phyloP scores from a whole-genome alignment of 148 eudicot species.

The Hydrangea macrophylla region DNA sequence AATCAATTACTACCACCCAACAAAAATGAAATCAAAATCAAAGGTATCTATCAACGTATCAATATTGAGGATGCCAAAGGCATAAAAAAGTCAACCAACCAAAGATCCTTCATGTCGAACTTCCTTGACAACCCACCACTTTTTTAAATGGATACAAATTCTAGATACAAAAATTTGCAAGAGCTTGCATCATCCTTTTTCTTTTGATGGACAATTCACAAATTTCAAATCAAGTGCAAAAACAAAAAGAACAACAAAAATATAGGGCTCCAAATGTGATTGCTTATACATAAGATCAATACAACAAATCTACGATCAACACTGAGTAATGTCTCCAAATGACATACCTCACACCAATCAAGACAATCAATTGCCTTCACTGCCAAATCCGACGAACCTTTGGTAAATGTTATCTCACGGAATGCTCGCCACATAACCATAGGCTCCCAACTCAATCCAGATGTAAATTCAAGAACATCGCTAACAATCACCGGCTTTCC shows the following conservation, averaged over 20 bases:
- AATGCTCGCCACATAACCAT: slow-evolving; percentile 39
- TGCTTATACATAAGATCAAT: neutral
- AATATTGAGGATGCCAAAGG: no score
- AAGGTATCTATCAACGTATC: no score
- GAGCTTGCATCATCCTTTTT: neutral
- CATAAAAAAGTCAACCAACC: no score
- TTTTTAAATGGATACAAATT: no score
- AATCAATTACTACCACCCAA: no score
- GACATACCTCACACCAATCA: slow-evolving; percentile 25
- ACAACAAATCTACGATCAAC: neutral
- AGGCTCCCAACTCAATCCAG: slow-evolving; percentile 40
- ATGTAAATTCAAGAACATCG: slow-evolving; percentile 14
- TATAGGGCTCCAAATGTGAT: neutral
- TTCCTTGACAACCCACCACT: no score
- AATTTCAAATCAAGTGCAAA: no score
- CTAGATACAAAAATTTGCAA: neutral
- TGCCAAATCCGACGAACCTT: slow-evolving; percentile 1
- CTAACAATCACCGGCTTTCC: slow-evolving; percentile 32
- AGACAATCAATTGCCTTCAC: slow-evolving; percentile 28
- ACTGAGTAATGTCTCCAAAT: neutral
- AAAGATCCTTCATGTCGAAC: no score
- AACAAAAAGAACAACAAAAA: neutral
- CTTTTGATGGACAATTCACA: no score
- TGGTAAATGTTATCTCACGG: slow-evolving; percentile 15
- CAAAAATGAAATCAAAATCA: no score